Percentiles rank a stretch among this genome's conserved stretches.
Evolutionary conservation across 2,329 filamentous ascomycete genomes (phyloP).

Genomic region (Ophiostoma quercus): DNA sequence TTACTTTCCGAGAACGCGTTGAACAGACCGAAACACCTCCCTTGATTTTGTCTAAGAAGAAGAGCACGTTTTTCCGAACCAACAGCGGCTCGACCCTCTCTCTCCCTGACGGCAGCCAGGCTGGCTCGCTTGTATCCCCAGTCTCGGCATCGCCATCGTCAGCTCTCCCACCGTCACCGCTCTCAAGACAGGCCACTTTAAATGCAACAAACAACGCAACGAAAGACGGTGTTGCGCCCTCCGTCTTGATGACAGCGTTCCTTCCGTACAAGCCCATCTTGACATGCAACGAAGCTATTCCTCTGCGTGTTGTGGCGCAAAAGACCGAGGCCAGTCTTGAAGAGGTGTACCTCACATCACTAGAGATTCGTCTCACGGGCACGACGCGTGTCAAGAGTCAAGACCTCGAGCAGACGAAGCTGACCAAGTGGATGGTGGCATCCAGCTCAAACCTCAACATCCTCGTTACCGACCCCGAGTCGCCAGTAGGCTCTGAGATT

Average conservation of each 20-base stretch:
- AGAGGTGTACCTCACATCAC: conserved; percentile 66
- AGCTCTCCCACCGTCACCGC: conserved; percentile 29
- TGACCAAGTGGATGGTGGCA: conserved; percentile 68
- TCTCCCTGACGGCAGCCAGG: conserved; percentile 16
- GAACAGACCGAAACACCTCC: conserved; percentile 27
- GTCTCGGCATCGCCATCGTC: neutral
- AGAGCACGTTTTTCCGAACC: conserved; percentile 36
- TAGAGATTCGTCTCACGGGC: conserved; percentile 78
- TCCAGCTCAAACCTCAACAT: conserved; percentile 67
- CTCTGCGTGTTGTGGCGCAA: conserved; percentile 72
- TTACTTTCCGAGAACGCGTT: conserved; percentile 47
- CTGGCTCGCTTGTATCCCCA: neutral
- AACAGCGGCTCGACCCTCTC: conserved; percentile 44
- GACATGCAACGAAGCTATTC: conserved; percentile 81
- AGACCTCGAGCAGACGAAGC: conserved; percentile 64
- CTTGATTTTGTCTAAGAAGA: conserved; percentile 41
- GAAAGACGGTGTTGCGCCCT: conserved; percentile 47
- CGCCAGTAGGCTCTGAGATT: conserved; percentile 59
- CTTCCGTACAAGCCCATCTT: conserved; percentile 82
- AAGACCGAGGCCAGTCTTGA: conserved; percentile 66
- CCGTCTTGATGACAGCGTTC: conserved; percentile 69
- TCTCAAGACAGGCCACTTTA: neutral
- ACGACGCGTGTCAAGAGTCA: conserved; percentile 76
- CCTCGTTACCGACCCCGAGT: conserved; percentile 57
- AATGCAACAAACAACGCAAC: conserved; percentile 27